These are phyloP conservation scores for Xylogone sp. DNA, from an alignment of 2,329 filamentous ascomycete species.

Conservation along the genomic window DNA sequence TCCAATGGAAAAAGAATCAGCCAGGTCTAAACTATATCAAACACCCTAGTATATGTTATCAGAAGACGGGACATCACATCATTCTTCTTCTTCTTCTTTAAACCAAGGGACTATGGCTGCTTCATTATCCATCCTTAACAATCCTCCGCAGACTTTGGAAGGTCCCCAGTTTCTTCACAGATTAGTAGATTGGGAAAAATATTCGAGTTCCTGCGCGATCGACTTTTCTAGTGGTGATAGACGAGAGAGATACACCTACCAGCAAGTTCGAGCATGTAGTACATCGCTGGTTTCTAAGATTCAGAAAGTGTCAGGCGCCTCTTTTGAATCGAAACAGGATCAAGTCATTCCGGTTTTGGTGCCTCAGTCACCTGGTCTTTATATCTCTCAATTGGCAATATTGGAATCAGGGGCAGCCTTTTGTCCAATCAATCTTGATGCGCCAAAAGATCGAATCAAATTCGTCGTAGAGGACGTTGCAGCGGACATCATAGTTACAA, in stretches of 20 bases:
- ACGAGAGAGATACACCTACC: conserved; percentile 23
- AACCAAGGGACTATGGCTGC: conserved; percentile 15
- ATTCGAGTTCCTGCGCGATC: conserved; percentile 47
- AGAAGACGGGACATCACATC: too few species aligned
- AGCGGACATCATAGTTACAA: conserved; percentile 66
- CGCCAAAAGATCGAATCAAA: conserved; percentile 69
- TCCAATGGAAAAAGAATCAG: too few species aligned
- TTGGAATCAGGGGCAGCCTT: conserved; percentile 82
- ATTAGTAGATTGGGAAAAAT: conserved; percentile 48
- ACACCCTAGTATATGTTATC: too few species aligned
- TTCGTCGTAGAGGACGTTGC: conserved; percentile 79
- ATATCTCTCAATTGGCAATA: conserved; percentile 72
- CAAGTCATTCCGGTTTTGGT: conserved; percentile 71
- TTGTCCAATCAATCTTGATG: conserved; percentile 77
- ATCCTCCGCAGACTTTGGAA: conserved; percentile 43
- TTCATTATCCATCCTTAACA: conserved; percentile 54
- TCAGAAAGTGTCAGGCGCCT: conserved; percentile 12
- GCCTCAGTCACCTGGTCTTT: conserved; percentile 73
- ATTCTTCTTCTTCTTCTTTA: too few species aligned
- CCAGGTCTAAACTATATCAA: too few species aligned
- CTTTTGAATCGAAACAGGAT: conserved; percentile 8
- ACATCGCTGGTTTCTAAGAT: conserved; percentile 16
- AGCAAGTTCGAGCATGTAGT: conserved; percentile 38
- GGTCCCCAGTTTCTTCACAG: conserved; percentile 58
- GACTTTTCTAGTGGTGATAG: conserved; percentile 54